These are phyloP conservation scores for Raffaelea deltoideospora DNA, from an alignment of 2,329 filamentous ascomycete species.

Conservation along the genomic window DNA sequence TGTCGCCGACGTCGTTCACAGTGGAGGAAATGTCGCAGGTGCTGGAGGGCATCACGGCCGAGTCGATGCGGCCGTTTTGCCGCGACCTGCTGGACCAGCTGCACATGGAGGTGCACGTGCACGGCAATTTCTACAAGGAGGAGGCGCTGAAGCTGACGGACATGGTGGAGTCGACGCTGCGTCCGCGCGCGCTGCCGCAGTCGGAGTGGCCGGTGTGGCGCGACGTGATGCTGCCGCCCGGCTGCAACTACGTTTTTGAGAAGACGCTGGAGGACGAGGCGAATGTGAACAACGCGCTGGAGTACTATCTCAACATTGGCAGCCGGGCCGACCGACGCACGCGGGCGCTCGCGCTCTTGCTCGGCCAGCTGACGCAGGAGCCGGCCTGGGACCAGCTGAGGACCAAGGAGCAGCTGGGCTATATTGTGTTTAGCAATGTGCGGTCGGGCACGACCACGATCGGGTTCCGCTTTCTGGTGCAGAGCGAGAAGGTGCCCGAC, in stretches of 20 bases:
- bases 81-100: constrained; percentile 69
- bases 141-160: constrained; percentile 78
- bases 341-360: constrained; percentile 62
- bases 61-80: constrained; percentile 63
- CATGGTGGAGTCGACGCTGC: constrained; percentile 63
- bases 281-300: constrained; percentile 79
- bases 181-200: constrained; percentile 56
- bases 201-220: constrained; percentile 69
- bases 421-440: constrained; percentile 80
- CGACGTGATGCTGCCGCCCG: constrained; percentile 61
- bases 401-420: constrained; percentile 94
- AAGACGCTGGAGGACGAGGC: constrained; percentile 69
- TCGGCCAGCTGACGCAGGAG: constrained; percentile 85
- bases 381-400: constrained; percentile 87
- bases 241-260: constrained; percentile 72
- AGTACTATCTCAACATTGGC: constrained; percentile 61
- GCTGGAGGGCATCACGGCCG: constrained; percentile 55
- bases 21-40: constrained; percentile 70
- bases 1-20: constrained; percentile 59
- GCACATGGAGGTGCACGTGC: constrained; percentile 74
- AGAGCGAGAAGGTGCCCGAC: constrained; percentile 72
- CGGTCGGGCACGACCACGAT: constrained; percentile 60
- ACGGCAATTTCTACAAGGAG: constrained; percentile 89
- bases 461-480: constrained; percentile 79
- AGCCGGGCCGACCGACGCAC: constrained; percentile 51